phyloP scores from a whole-genome alignment of 2,329 filamentous ascomycete genomes.

The Ambrosiella cleistominuta region DNA sequence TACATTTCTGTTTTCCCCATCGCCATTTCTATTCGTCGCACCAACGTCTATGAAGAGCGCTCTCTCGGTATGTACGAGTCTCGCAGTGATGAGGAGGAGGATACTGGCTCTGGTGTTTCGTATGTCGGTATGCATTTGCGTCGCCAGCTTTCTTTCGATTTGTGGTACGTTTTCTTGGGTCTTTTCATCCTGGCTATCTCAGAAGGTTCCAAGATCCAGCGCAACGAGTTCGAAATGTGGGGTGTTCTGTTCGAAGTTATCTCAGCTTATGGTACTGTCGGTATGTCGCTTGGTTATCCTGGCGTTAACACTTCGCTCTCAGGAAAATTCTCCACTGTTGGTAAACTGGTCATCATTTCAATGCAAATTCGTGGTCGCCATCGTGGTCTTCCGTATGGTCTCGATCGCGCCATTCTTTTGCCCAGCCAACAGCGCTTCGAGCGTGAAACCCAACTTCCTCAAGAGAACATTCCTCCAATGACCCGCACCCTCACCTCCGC shows the following conservation, averaged over 20 bases:
- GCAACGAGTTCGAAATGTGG: constrained; percentile 47
- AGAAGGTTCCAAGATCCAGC: constrained; percentile 56
- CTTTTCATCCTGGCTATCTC: constrained; percentile 84
- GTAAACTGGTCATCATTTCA: constrained; percentile 48
- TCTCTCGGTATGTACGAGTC: constrained; percentile 55
- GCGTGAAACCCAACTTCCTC: constrained; percentile 31
- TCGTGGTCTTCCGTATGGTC: constrained; percentile 48
- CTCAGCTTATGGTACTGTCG: constrained; percentile 87
- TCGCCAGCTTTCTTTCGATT: constrained; percentile 82
- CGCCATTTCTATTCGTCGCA: constrained; percentile 81
- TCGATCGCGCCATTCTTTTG: constrained; percentile 43
- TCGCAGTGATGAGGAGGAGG: constrained; percentile 30
- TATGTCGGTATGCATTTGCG: constrained; percentile 87
- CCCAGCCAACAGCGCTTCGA: constrained; percentile 38
- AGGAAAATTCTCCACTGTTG: constrained; percentile 61
- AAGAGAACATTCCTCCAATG: constrained; percentile 21
- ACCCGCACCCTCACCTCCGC: constrained; percentile 22
- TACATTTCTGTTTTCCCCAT: constrained; percentile 96
- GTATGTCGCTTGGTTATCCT: constrained; percentile 70
- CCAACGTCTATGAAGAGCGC: constrained; percentile 92
- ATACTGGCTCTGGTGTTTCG: constrained; percentile 44
- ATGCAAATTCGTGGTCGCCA: constrained; percentile 55
- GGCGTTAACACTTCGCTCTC: constrained; percentile 63
- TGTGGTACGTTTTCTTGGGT: constrained; percentile 93
- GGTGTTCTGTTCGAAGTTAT: constrained; percentile 67